Percentiles rank a stretch among this genome's conserved stretches.
phyloP scores from a whole-genome alignment of 2,329 filamentous ascomycete genomes.

The Ophiostoma ips region DNA sequence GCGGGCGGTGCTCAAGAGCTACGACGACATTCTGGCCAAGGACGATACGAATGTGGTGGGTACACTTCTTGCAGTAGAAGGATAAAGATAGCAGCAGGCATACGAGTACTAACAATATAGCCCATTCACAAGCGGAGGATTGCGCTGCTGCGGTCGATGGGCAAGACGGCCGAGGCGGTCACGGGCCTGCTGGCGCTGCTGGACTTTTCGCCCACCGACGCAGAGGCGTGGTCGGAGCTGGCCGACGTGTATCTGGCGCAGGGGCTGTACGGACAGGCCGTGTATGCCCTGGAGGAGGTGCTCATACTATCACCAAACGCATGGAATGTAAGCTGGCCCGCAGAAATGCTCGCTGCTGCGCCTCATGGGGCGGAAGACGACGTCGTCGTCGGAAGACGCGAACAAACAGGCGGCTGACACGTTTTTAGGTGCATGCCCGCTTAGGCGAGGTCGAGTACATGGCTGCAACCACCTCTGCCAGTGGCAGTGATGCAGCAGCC shows the following conservation, averaged over 20 bases:
- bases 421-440: conserved; percentile 63
- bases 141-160: conserved; percentile 63
- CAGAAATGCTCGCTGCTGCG: background rate
- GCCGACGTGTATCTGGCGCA: conserved; percentile 73
- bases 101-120: conserved; percentile 27
- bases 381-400: background rate
- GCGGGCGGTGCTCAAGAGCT: conserved; percentile 57
- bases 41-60: conserved; percentile 57
- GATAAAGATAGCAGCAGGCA: background rate
- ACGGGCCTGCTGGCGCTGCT: conserved; percentile 59
- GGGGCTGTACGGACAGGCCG: conserved; percentile 66
- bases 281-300: conserved; percentile 84
- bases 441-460: conserved; percentile 75
- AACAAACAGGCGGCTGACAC: background rate
- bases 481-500: conserved; percentile 24
- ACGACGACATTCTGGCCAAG: conserved; percentile 59
- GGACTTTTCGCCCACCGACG: conserved; percentile 75
- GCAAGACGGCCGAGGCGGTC: conserved; percentile 58
- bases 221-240: conserved; percentile 86
- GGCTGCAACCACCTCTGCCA: conserved; percentile 33
- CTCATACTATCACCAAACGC: conserved; percentile 77
- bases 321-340: conserved; percentile 63
- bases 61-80: background rate
- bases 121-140: conserved; percentile 75
- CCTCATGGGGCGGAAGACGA: too few relatives aligned